Evolutionary conservation across 1,139 yeast genomes (phyloP).

Genomic region (Hyphopichia buzzinii): DNA sequence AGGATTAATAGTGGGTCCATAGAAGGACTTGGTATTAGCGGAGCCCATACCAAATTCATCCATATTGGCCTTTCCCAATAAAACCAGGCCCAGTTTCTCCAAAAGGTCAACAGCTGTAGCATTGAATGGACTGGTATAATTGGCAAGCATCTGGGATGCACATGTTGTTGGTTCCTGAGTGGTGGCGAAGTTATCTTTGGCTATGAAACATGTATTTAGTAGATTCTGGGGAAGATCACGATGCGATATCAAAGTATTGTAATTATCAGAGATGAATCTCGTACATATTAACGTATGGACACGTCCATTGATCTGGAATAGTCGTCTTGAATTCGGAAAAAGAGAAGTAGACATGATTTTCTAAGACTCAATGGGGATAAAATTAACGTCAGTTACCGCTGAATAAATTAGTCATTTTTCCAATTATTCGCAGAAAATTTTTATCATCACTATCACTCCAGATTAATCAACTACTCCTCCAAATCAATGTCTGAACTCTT

Average conservation of each 20-base stretch:
- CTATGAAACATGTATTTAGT: constrained; percentile 13
- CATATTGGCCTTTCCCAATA: constrained; percentile 87
- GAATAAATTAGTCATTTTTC: no score
- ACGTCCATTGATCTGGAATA: no score
- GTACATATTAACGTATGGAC: no score
- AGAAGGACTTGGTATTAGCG: constrained; percentile 53
- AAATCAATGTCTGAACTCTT: constrained; percentile 34
- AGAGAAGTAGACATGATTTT: no score
- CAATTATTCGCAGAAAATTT: no score
- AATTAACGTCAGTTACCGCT: no score
- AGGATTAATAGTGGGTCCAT: constrained; percentile 75
- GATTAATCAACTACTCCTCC: no score
- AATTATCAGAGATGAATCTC: neutral
- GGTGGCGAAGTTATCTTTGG: constrained; percentile 79
- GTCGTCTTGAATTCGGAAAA: no score
- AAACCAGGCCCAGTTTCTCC: constrained; percentile 45
- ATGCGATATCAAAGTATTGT: neutral
- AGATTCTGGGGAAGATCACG: neutral
- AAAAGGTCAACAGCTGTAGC: constrained; percentile 69
- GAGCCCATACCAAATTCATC: constrained; percentile 99
- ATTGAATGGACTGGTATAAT: constrained; percentile 72
- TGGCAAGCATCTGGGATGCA: constrained; percentile 58
- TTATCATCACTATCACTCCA: no score
- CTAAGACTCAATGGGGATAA: no score
- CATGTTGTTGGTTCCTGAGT: constrained; percentile 68